Evolutionary conservation across 768 basidiomycete genomes (phyloP), one percentile per base, ranked within the genome.

Genomic region (Macrolepiota fuliginosa): DNA sequence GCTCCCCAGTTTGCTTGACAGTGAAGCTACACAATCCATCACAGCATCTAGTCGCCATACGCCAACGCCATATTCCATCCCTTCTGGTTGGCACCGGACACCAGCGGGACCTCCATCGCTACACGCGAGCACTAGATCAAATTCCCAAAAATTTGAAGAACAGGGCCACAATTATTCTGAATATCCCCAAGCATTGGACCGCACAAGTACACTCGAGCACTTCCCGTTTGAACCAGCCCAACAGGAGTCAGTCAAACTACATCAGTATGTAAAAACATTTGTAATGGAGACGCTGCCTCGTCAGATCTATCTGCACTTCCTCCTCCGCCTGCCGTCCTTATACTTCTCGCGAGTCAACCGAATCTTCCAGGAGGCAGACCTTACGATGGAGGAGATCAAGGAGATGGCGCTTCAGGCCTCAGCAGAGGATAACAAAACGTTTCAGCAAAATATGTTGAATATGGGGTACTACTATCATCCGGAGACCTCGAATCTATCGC

Each of bases 321-420:
- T 89, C 1, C 74, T 90, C 9, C 79, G 82, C 19, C 75, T 89
- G 5, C 88, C 88, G 1, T 77, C 81, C 4, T 68, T 89, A 13
- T 90, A 90, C 68, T 88, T 88, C 69, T 81, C 83, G 4, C 81
- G 89, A 1, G 88, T 90, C 15, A 80, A 84, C 3, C 77, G 82
- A 27, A 79, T 89, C 27, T 89, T 88, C 56, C 81, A 85, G 63
- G 86, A 87, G 47, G 86, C 86, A 1, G 81, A 88, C 45, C 69
- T 89, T 45, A 85, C 81, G 51, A 75, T 80, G 63, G 80, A 81
- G 7, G 86, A 90, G 58, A 76, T 90, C 19, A 73, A 79, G 53
- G 66, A 72, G 50, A 79, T 82, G 79, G 73, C 71, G 0, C 72
- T 80, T 55, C 68, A 69, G 27, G 65, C 63, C 50, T 37, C 19